A percentile compares a stretch with the other conserved stretches of the same genome.
Conservation (phyloP, 2,329 filamentous ascomycete species). For the Nothopassalora personata region DNA sequence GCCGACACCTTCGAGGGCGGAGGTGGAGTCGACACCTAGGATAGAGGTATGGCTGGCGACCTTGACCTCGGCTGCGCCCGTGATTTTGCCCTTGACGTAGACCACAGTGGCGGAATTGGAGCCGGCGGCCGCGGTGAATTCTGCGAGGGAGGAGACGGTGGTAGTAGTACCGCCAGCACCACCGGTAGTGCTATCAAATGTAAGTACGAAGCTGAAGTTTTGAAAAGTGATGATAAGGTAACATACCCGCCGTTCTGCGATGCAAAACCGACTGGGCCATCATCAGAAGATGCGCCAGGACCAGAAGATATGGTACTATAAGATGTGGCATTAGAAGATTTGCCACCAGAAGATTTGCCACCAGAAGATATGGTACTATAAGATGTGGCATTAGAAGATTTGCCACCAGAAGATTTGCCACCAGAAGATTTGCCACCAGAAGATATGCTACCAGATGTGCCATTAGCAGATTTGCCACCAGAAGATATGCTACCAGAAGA, state of each 20-base stretch:
- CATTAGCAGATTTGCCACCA: too few relatives aligned
- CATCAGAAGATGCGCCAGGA: neutral
- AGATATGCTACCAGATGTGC: too few relatives aligned
- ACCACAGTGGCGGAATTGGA: conserved; percentile 38
- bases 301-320: too few relatives aligned
- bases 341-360: too few relatives aligned
- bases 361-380: too few relatives aligned
- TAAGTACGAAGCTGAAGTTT: neutral
- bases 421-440: too few relatives aligned
- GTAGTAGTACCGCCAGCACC: conserved; percentile 42
- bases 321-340: too few relatives aligned
- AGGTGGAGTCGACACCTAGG: conserved; percentile 44
- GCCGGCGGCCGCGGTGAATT: conserved; percentile 36
- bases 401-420: too few relatives aligned
- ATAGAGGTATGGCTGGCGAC: conserved; percentile 48
- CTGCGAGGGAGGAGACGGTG: conserved; percentile 43
- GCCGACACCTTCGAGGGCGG: conserved; percentile 43
- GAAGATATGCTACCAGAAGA: too few relatives aligned
- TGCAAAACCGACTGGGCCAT: conserved; percentile 24
- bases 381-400: too few relatives aligned
- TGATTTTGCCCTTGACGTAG: conserved; percentile 40
- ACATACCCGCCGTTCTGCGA: conserved; percentile 25
- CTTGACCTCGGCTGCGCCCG: conserved; percentile 19
- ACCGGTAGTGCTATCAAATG: conserved; percentile 37
- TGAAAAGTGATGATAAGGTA: neutral